phyloP scores from a whole-genome alignment of 495 filamentous ascomycete genomes.

The Penicillium alfredii region DNA sequence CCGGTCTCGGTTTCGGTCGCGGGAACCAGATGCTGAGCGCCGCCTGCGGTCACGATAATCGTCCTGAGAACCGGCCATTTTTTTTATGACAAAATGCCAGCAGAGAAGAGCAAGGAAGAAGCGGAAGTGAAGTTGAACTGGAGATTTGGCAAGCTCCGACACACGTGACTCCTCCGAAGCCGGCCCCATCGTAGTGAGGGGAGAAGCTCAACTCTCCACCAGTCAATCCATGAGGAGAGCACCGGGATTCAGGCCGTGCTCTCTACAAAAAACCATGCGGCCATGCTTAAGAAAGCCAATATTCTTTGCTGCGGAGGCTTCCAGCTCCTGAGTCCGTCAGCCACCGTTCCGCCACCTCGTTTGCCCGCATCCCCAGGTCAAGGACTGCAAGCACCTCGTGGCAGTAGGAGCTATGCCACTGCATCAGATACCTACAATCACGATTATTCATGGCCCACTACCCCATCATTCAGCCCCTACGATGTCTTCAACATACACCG shows the following conservation, averaged over 20 bases:
- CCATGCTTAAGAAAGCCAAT: slow-evolving; percentile 34
- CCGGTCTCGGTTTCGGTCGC: slow-evolving; percentile 20
- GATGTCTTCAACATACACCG: slow-evolving; percentile 69
- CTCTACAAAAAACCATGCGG: slow-evolving; percentile 31
- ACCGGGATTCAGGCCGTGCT: slow-evolving; percentile 12
- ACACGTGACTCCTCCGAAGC: slow-evolving; percentile 20
- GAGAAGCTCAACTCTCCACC: slow-evolving; percentile 1
- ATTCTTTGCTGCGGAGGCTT: slow-evolving; percentile 21
- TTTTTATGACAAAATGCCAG: background rate
- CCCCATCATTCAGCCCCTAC: slow-evolving; percentile 65
- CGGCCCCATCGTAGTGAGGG: slow-evolving; percentile 3
- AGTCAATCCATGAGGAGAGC: slow-evolving; percentile 8
- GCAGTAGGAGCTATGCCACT: slow-evolving; percentile 28
- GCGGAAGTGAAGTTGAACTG: slow-evolving; percentile 1
- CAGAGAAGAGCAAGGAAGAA: background rate
- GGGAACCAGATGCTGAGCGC: slow-evolving; percentile 18
- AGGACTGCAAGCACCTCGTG: slow-evolving; percentile 1
- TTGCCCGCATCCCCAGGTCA: slow-evolving; percentile 1
- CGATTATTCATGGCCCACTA: slow-evolving; percentile 34
- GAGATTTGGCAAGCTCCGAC: slow-evolving; percentile 9
- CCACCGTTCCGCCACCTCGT: slow-evolving; percentile 17
- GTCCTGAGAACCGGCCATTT: slow-evolving; percentile 23
- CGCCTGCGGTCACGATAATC: slow-evolving; percentile 16
- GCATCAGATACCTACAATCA: slow-evolving; percentile 17
- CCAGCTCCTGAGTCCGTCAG: slow-evolving; percentile 24